Evolutionary conservation across 768 basidiomycete species (phyloP).

Genomic region (Favolaschia claudopus): DNA sequence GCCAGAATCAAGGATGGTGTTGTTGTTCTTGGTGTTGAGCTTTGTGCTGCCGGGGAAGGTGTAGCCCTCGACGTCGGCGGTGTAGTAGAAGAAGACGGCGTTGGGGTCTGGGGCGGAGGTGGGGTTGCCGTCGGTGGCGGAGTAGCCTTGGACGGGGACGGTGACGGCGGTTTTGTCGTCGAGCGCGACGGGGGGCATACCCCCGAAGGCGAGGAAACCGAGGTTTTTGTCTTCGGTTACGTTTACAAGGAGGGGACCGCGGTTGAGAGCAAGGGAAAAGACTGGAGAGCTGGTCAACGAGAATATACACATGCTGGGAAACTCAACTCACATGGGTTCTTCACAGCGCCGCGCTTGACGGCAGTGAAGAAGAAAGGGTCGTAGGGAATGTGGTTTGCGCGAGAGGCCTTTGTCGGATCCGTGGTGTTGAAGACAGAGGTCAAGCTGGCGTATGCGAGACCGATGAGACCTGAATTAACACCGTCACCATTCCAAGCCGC

Average conservation of each 20-base stretch:
- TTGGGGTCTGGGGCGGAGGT: background rate
- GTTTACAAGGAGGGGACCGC: constrained; percentile 18
- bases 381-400: constrained; percentile 21
- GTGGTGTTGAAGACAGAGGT: constrained; percentile 29
- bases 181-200: constrained; percentile 30
- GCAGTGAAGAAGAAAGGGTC: constrained; percentile 33
- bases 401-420: constrained; percentile 24
- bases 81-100: constrained; percentile 25
- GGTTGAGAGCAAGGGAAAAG: constrained; percentile 34
- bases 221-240: constrained; percentile 20
- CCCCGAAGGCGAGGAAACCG: constrained; percentile 32
- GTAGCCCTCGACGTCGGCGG: constrained; percentile 27
- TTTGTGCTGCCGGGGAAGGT: constrained; percentile 26
- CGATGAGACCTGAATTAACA: constrained; percentile 23
- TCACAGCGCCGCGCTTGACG: constrained; percentile 23
- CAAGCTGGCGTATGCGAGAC: constrained; percentile 27
- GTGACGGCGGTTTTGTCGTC: constrained; percentile 21
- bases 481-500: constrained; percentile 32
- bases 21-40: constrained; percentile 9
- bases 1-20: constrained; percentile 21
- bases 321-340: constrained; percentile 23
- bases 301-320: background rate
- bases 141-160: constrained; percentile 30
- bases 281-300: constrained; percentile 21
- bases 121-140: constrained; percentile 13